Conservation (phyloP, 2,329 filamentous ascomycete species). For the Metarhizium brunneum region DNA sequence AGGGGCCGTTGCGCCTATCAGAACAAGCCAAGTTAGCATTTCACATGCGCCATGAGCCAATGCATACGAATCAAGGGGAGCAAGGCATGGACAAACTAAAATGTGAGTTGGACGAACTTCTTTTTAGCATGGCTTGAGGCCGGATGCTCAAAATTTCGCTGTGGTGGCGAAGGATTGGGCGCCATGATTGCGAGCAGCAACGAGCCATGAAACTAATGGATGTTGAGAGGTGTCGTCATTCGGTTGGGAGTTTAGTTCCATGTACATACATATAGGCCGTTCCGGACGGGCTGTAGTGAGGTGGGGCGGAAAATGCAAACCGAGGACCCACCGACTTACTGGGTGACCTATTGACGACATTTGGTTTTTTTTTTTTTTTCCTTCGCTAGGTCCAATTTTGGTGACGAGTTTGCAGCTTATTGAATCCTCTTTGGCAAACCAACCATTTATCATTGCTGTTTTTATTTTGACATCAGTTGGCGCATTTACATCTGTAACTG, state of each 20-base stretch:
- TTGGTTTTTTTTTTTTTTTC: not conserved
- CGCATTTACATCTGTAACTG: not conserved
- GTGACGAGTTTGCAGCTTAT: not conserved
- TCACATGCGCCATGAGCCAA: not conserved
- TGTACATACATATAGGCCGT: not conserved
- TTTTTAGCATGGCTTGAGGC: slow-evolving; percentile 41
- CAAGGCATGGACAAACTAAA: not conserved
- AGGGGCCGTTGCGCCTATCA: slow-evolving; percentile 41
- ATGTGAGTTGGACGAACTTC: slow-evolving; percentile 26
- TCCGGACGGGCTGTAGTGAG: not conserved
- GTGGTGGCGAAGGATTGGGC: slow-evolving; percentile 21
- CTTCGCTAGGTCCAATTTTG: not conserved
- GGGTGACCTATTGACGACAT: not conserved
- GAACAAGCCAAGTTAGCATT: slow-evolving; percentile 1
- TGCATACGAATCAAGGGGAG: not conserved
- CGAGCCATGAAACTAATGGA: slow-evolving; percentile 8
- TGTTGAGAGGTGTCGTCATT: slow-evolving; percentile 12
- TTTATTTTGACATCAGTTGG: not conserved
- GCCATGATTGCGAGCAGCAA: slow-evolving; percentile 25
- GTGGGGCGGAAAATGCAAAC: not conserved
- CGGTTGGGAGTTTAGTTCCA: slow-evolving; percentile 6
- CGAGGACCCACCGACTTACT: not conserved
- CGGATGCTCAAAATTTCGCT: slow-evolving; percentile 36
- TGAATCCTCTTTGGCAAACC: not conserved
- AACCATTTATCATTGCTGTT: not conserved